Evolutionary conservation across 2,329 filamentous ascomycete genomes (phyloP), one percentile per base, ranked within the genome.

Genomic region (Pleurostoma richardsiae): DNA sequence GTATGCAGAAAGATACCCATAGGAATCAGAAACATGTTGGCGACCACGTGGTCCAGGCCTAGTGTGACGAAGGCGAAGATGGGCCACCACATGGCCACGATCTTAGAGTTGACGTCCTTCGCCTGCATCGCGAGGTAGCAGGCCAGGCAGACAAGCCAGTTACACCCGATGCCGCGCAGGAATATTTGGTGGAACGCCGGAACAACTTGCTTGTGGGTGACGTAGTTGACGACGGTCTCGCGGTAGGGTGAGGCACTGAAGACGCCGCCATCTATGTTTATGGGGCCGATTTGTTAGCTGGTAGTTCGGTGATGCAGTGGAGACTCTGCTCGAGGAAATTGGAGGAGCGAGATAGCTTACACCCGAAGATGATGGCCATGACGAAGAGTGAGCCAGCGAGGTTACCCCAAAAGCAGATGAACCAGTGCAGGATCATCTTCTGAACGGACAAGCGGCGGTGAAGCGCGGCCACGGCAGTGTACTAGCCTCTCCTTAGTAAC

Each of bases 111-210:
- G 10, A 79, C 59, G 45, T 80, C 76, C 3, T 72, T 68, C 4
- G 71, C 73, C 47, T 74, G 72, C 4, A 72, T 62, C 2, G 65
- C 67, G 6, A 76, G 61, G 49, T 68, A 80, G 40, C 73, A 70
- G 1, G 74, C 75, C 29, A 80, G 60, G 48, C 75, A 79, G 3
- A 82, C 77, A 0, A 82, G 69, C 77, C 76, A 81, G 59, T 80
- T 80, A 53, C 71, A 74, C 4, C 77, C 73, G 40, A 82, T 78
- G 1, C 62, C 77, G 39, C 73, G 68, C 1, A 80, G 59, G 54
- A 82, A 78, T 43, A 81, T 74, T 47, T 73, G 68, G 43, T 76
- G 71, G 63, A 74, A 76, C 3, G 65, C 53, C 0, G 76, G 76
- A 0, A 59, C 65, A 7, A 77, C 59, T 50, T 70, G 72, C 52